phyloP scores from a whole-genome alignment of 257 asterid species.

The Avicennia marina region DNA sequence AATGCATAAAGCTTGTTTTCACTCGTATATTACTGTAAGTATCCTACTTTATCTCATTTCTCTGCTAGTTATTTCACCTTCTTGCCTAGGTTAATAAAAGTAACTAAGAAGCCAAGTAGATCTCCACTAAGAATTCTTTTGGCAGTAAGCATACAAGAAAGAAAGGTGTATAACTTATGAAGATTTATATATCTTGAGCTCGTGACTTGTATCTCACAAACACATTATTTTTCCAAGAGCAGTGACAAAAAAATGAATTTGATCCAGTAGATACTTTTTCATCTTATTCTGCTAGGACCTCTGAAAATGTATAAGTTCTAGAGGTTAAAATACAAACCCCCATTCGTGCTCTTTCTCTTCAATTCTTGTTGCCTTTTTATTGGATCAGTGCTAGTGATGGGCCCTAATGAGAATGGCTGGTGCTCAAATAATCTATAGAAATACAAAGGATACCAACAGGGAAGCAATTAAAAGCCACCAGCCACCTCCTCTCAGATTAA shows the following conservation, averaged over 20 bases:
- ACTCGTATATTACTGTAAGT: not conserved
- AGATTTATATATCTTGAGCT: not conserved
- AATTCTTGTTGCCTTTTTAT: conserved; percentile 4
- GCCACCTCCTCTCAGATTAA: too few species aligned
- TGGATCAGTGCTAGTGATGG: not conserved
- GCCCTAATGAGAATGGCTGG: not conserved
- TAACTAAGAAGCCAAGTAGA: conserved; percentile 6
- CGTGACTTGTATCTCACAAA: too few species aligned
- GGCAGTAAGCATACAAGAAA: too few species aligned
- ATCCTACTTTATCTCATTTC: too few species aligned
- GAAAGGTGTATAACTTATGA: not conserved
- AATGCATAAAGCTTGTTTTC: not conserved
- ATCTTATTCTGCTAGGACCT: too few species aligned
- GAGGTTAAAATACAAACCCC: not conserved
- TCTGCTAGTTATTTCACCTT: not conserved
- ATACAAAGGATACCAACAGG: not conserved
- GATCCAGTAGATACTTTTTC: too few species aligned
- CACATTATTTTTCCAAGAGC: too few species aligned
- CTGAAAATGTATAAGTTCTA: too few species aligned
- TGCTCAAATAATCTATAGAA: not conserved
- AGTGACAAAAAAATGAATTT: too few species aligned
- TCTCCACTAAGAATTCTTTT: not conserved
- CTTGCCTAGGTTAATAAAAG: not conserved
- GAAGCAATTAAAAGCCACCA: not conserved
- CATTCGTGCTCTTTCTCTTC: not conserved